Conservation (phyloP, 2,329 filamentous ascomycete species). For the Emmonsiellopsis sp. region DNA sequence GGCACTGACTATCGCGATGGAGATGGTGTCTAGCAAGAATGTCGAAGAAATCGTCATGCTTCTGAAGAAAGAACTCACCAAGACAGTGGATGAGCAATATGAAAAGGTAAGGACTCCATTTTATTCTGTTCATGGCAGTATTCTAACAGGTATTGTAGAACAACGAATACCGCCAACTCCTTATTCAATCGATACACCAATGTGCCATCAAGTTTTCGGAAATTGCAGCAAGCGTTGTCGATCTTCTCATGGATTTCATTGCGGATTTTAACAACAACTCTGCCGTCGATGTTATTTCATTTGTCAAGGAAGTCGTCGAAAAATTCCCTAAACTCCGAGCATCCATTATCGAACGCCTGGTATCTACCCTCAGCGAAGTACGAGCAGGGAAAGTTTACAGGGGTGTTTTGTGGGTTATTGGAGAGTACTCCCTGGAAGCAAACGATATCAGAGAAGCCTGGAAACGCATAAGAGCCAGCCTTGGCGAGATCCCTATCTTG, state of each 20-base stretch:
- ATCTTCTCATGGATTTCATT: conserved; percentile 97
- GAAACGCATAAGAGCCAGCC: conserved; percentile 86
- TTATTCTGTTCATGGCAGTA: background rate
- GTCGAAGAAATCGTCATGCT: conserved; percentile 95
- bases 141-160: conserved; percentile 45
- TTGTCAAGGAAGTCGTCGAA: conserved; percentile 98
- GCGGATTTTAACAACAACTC: conserved; percentile 96
- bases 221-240: conserved; percentile 92
- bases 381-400: conserved; percentile 95
- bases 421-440: conserved; percentile 91
- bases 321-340: conserved; percentile 87
- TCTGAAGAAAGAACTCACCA: conserved; percentile 93
- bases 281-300: conserved; percentile 94
- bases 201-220: conserved; percentile 99
- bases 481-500: conserved; percentile 94
- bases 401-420: conserved; percentile 93
- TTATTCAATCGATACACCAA: conserved; percentile 96
- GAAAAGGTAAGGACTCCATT: conserved; percentile 58
- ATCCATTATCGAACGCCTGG: conserved; percentile 79
- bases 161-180: conserved; percentile 82
- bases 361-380: conserved; percentile 85
- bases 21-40: conserved; percentile 98
- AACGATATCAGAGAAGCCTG: conserved; percentile 92
- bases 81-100: conserved; percentile 97
- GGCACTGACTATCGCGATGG: conserved; percentile 78